Percentiles rank a stretch among this genome's conserved stretches.
Evolutionary conservation across 257 asterid genomes (phyloP).

Genomic region (Voacanga thouarsii): DNA sequence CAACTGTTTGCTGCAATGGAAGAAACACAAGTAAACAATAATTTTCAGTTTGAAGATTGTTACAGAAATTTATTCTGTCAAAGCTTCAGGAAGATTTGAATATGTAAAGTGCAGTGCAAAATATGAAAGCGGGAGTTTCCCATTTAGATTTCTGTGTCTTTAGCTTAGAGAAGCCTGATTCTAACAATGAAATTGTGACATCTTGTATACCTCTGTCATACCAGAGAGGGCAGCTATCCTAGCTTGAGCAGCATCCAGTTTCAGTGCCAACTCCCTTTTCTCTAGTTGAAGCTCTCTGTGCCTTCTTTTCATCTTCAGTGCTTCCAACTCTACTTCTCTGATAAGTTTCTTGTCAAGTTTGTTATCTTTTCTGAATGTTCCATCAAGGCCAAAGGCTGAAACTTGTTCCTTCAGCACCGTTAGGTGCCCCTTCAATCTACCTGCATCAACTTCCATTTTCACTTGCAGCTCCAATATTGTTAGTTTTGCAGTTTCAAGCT

Average conservation of each 20-base stretch:
- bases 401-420: constrained; percentile 12
- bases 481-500: constrained; percentile 5
- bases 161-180: neutral
- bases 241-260: constrained; percentile 13
- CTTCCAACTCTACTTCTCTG: constrained; percentile 15
- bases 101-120: neutral
- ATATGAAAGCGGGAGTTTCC: neutral
- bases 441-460: constrained; percentile 6
- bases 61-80: neutral
- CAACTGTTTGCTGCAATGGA: constrained; percentile 6
- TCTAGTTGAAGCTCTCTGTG: constrained; percentile 23
- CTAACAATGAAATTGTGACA: neutral
- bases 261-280: constrained; percentile 18
- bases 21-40: neutral
- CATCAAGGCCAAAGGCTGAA: neutral
- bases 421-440: constrained; percentile 7
- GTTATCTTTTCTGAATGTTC: neutral
- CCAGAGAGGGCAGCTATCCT: constrained; percentile 11
- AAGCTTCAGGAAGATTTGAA: neutral
- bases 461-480: constrained; percentile 8
- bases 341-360: constrained; percentile 13
- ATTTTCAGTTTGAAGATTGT: neutral
- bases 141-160: neutral
- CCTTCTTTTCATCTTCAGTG: constrained; percentile 23
- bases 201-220: constrained; percentile 11